These are phyloP conservation scores for Annulohypoxylon truncatum DNA, from an alignment of 2,329 filamentous ascomycete species.

Conservation along the genomic window DNA sequence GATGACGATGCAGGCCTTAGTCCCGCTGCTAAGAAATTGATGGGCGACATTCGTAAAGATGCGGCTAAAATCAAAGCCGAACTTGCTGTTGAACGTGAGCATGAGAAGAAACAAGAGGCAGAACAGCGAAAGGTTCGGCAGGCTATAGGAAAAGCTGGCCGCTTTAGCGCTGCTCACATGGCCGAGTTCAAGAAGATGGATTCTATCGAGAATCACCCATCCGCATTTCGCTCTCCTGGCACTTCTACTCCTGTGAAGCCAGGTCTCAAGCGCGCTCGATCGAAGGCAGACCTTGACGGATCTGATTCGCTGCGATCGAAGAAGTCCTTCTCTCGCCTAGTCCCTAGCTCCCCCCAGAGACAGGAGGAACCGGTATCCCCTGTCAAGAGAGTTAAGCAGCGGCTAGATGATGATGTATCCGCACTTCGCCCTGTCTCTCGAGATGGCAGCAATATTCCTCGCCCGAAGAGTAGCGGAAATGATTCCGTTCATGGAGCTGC, in stretches of 20 bases:
- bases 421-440: constrained; percentile 70
- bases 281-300: constrained; percentile 75
- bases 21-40: constrained; percentile 69
- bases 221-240: constrained; percentile 74
- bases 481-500: constrained; percentile 50
- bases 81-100: constrained; percentile 71
- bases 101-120: constrained; percentile 61
- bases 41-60: constrained; percentile 77
- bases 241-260: constrained; percentile 65
- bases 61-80: constrained; percentile 77
- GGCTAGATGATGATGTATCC: constrained; percentile 75
- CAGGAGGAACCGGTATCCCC: constrained; percentile 54
- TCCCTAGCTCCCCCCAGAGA: constrained; percentile 41
- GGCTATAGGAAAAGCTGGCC: constrained; percentile 79
- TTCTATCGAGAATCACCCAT: constrained; percentile 88
- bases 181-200: constrained; percentile 97
- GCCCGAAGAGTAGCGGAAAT: constrained; percentile 59
- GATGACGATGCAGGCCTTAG: constrained; percentile 65
- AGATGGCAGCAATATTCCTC: constrained; percentile 62
- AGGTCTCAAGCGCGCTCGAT: constrained; percentile 52
- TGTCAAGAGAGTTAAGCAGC: constrained; percentile 78
- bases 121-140: constrained; percentile 78
- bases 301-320: constrained; percentile 57
- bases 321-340: constrained; percentile 46
- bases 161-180: constrained; percentile 88